phyloP scores from a whole-genome alignment of 202 grass and related monocot species.

The Elaeis oleifera region DNA sequence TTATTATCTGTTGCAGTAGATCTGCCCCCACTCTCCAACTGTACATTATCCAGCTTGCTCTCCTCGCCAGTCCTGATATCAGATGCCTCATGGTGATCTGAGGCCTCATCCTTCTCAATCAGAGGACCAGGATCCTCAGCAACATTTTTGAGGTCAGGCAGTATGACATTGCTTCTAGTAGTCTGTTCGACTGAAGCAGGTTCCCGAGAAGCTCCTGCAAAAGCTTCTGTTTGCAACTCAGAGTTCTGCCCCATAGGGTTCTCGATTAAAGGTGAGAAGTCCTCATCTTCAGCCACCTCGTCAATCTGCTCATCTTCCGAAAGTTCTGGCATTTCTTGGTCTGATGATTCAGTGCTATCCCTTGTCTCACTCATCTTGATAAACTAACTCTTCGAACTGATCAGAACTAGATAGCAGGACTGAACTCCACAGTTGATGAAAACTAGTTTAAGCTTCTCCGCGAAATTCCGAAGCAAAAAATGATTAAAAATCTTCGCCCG shows the following conservation, averaged over 20 bases:
- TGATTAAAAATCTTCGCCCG: too few relatives aligned
- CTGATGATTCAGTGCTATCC: conserved; percentile 25
- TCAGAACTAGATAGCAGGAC: not conserved
- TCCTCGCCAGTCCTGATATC: conserved; percentile 3
- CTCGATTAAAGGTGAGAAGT: conserved; percentile 16
- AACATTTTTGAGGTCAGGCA: not conserved
- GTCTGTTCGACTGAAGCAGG: conserved; percentile 1
- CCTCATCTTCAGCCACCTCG: conserved; percentile 26
- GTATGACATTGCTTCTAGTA: not conserved
- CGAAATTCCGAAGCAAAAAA: too few relatives aligned
- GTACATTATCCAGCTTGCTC: not conserved
- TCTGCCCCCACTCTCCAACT: not conserved
- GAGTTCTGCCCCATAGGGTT: conserved; percentile 6
- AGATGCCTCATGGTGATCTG: conserved; percentile 4
- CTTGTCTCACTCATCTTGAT: conserved; percentile 45
- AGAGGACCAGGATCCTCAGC: not conserved
- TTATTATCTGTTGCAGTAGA: not conserved
- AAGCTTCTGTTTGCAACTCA: conserved; percentile 6
- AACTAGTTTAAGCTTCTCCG: conserved; percentile 29
- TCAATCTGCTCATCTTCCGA: conserved; percentile 21
- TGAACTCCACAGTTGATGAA: conserved; percentile 22
- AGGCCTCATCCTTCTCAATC: not conserved
- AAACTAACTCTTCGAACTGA: not conserved
- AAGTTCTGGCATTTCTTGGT: conserved; percentile 30
- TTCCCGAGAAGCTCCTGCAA: not conserved